Percentiles rank a stretch among this genome's conserved stretches.
phyloP scores from a whole-genome alignment of 2,329 filamentous ascomycete genomes.

The Fusarium chlamydosporum region DNA sequence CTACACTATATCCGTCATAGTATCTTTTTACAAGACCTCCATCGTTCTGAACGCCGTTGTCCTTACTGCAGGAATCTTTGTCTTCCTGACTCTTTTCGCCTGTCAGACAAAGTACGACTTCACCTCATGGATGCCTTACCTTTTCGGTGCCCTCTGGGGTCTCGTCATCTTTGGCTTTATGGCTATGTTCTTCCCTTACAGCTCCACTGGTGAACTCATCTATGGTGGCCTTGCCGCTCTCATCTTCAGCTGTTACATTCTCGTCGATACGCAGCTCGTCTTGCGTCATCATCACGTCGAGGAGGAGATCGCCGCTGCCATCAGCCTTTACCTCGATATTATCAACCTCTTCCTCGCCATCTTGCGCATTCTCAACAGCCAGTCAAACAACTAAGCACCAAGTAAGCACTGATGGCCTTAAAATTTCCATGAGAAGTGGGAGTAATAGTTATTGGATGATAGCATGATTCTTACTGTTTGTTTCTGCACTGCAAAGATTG shows the following conservation, averaged over 20 bases:
- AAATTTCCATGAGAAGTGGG: background rate
- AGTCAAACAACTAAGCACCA: constrained; percentile 85
- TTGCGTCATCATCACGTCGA: constrained; percentile 97
- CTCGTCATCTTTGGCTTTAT: constrained; percentile 95
- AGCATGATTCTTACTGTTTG: background rate
- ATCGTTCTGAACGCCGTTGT: constrained; percentile 93
- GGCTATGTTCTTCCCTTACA: constrained; percentile 87
- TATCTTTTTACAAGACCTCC: constrained; percentile 86
- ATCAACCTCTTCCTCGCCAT: constrained; percentile 98
- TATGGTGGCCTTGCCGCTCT: constrained; percentile 87
- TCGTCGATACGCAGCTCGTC: constrained; percentile 96
- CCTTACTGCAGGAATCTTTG: constrained; percentile 86
- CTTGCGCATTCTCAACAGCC: constrained; percentile 94
- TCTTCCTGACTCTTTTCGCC: constrained; percentile 86
- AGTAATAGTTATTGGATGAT: background rate
- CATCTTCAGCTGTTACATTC: constrained; percentile 93
- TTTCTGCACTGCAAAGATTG: constrained; percentile 18
- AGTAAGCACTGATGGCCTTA: constrained; percentile 64
- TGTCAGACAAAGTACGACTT: constrained; percentile 99
- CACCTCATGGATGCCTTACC: constrained; percentile 95
- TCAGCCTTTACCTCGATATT: constrained; percentile 94
- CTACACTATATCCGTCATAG: constrained; percentile 92
- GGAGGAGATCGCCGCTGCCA: constrained; percentile 95
- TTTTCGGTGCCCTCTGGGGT: constrained; percentile 91
- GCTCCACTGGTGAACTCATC: constrained; percentile 83